These are phyloP conservation scores for Peronospora farinosa DNA, from an alignment of 352 stramenopile species.

Conservation along the genomic window DNA sequence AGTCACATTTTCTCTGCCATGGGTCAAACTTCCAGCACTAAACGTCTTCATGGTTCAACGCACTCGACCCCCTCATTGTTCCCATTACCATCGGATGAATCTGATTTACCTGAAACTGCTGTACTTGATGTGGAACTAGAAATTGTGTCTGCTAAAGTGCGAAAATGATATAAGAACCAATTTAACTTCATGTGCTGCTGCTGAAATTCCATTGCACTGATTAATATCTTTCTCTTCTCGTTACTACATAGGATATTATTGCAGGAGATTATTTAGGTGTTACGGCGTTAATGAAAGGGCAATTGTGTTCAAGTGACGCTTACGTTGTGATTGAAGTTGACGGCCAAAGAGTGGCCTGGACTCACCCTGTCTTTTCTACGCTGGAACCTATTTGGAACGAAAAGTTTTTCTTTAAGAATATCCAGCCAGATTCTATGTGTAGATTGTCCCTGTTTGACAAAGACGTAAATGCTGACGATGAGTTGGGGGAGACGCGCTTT, in stretches of 20 bases:
- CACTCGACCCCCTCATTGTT: conserved; percentile 11
- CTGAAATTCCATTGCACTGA: background rate
- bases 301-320: conserved; percentile 31
- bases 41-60: background rate
- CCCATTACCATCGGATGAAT: conserved; percentile 16
- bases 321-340: conserved; percentile 35
- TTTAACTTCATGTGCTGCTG: background rate
- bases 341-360: conserved; percentile 32
- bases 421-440: conserved; percentile 23
- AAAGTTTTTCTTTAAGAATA: conserved; percentile 33
- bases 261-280: conserved; percentile 32
- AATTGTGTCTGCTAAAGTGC: conserved; percentile 33
- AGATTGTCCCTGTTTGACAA: conserved; percentile 33
- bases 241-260: conserved; percentile 14
- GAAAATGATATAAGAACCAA: conserved; percentile 5
- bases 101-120: conserved; percentile 12
- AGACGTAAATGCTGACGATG: conserved; percentile 33
- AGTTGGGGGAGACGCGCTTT: conserved; percentile 30
- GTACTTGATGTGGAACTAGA: conserved; percentile 32
- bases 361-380: conserved; percentile 31
- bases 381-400: conserved; percentile 36
- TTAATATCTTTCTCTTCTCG: background rate
- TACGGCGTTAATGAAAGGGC: conserved; percentile 23
- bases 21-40: conserved; percentile 22
- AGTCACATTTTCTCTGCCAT: conserved; percentile 7